Evolutionary conservation across 2,329 filamentous ascomycete genomes (phyloP), one percentile per base, ranked within the genome.

Genomic region (Penicillium sp.): DNA sequence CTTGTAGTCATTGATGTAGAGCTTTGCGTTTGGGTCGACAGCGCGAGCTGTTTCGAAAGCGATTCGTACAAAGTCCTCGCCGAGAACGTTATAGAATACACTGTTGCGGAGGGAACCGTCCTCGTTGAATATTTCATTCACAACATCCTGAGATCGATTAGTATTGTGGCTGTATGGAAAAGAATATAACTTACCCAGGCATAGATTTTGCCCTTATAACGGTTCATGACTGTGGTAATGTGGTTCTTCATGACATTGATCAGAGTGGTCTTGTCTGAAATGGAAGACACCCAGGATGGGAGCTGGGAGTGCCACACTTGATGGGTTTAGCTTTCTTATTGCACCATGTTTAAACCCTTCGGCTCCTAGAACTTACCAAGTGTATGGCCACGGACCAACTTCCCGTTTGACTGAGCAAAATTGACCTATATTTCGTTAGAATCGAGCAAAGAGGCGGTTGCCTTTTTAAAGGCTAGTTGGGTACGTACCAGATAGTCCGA

Each of bases 1-100:
- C 68, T 78, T 80, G 67, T 78, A 79, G 65, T 91, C 87, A 71
- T 91, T 91, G 74, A 90, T 88, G 76, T 89, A 91, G 32, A 91
- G 78, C 72, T 86, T 87, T 2, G 84, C 86, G 49, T 71, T 63
- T 2, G 87, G 85, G 67, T 90, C 88, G 12, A 85, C 86, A 7
- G 78, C 77, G 45, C 82, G 80, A 17, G 88, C 88, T 9, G 87
- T 83, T 46, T 82, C 78, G 74, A 90, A 91, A 29, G 87, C 87
- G 62, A 88, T 86, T 18, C 77, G 75, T 46, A 91, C 83, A 64
- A 87, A 90, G 68, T 82, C 80, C 72, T 89, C 86, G 37, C 87
- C 87, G 4, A 90, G 79, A 2, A 90, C 82, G 21, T 82, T 78
- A 61, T 77, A 86, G 75, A 88, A 90, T 60, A 89, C 84, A 8